A percentile compares a stretch with the other conserved stretches of the same genome.
Evolutionary conservation across 169 alveolate species (phyloP).

Genomic region (Eimeria nieschulzi): DNA sequence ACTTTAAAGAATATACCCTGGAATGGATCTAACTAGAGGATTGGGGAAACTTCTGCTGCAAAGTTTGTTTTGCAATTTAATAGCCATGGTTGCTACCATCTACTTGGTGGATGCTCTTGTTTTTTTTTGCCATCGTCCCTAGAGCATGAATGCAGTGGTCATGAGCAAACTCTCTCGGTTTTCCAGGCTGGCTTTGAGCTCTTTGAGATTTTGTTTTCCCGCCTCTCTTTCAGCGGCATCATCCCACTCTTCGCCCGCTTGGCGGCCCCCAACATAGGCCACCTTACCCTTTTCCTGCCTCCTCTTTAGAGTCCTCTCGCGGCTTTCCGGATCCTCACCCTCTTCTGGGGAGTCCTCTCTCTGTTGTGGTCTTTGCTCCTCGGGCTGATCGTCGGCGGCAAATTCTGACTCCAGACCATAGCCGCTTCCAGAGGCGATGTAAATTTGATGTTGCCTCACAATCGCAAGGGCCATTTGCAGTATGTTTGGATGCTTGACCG

Average conservation of each 20-base stretch:
- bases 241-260: not conserved
- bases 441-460: slow-evolving; percentile 50
- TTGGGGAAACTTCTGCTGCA: not conserved
- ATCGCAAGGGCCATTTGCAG: slow-evolving; percentile 66
- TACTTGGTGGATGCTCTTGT: not conserved
- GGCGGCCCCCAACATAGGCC: not conserved
- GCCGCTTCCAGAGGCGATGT: slow-evolving; percentile 57
- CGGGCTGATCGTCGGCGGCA: not conserved
- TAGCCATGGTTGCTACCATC: not conserved
- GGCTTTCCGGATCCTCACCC: slow-evolving; percentile 55
- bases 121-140: not conserved
- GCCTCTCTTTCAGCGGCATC: slow-evolving; percentile 51
- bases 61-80: not conserved
- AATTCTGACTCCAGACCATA: slow-evolving; percentile 56
- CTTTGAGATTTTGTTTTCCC: slow-evolving; percentile 46
- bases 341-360: slow-evolving; percentile 35
- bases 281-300: slow-evolving; percentile 43
- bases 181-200: slow-evolving; percentile 35
- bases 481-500: slow-evolving; percentile 61
- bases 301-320: slow-evolving; percentile 43
- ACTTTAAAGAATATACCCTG: not conserved
- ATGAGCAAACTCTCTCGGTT: slow-evolving; percentile 23
- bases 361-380: not conserved
- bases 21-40: not conserved
- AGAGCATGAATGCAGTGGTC: slow-evolving; percentile 66